Percentiles rank a stretch among this genome's conserved stretches.
These are phyloP conservation scores for Solanum bukasovii DNA, from an alignment of 257 asterid genomes.

Conservation along the genomic window DNA sequence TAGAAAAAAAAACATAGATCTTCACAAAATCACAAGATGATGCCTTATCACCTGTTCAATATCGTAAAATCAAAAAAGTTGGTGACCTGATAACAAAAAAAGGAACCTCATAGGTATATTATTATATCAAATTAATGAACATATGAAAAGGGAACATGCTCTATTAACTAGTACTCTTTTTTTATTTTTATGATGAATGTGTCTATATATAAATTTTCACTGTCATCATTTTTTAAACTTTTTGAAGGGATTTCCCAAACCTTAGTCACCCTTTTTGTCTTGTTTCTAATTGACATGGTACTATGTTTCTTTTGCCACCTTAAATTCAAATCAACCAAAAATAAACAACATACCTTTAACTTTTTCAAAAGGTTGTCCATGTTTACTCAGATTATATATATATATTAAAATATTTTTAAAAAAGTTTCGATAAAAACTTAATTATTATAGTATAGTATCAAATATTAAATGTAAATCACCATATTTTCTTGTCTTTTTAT, in stretches of 20 bases:
- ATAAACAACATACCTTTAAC: background rate
- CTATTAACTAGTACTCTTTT: background rate
- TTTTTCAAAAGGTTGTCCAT: background rate
- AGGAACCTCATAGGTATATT: background rate
- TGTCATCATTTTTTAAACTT: background rate
- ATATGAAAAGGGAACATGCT: background rate
- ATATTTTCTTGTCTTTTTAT: background rate
- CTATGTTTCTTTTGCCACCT: background rate
- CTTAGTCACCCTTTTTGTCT: background rate
- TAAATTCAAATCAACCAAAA: background rate
- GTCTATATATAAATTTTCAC: background rate
- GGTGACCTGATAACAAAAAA: background rate
- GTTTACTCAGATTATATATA: background rate
- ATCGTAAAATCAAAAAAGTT: background rate
- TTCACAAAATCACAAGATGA: background rate
- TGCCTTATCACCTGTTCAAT: background rate
- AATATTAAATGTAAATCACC: no score
- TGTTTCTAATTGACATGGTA: background rate
- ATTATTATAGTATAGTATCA: background rate
- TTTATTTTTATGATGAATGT: background rate
- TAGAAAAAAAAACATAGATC: no score
- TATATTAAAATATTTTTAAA: background rate
- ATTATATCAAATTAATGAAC: background rate
- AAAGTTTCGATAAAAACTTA: background rate
- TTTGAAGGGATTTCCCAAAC: background rate